phyloP scores from a whole-genome alignment of 331 rosid species.

The Malus hybrid region DNA sequence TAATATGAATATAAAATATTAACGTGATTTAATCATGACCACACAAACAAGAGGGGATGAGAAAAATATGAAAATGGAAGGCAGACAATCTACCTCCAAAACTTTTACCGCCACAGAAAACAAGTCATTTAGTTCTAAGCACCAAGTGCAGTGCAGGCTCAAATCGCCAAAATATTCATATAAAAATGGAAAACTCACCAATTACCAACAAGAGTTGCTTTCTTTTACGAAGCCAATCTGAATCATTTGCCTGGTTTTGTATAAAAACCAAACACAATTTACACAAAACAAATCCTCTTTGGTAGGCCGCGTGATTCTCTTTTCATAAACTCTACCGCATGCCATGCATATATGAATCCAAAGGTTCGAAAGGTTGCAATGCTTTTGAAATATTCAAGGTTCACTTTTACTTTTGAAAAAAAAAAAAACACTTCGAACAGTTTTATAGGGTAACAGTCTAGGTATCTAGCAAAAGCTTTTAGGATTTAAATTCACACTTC shows the following conservation, averaged over 20 bases:
- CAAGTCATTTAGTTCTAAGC: background rate
- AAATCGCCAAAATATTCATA: background rate
- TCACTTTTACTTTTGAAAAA: constrained; percentile 47
- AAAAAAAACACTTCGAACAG: background rate
- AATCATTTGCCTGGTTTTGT: background rate
- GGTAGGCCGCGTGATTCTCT: background rate
- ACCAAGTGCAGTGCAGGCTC: background rate
- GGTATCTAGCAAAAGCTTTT: constrained; percentile 9
- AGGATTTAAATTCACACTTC: constrained; percentile 7
- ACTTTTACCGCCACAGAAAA: constrained; percentile 14
- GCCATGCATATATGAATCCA: constrained; percentile 2
- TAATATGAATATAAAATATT: too few species aligned
- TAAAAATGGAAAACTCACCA: background rate
- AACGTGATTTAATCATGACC: too few species aligned
- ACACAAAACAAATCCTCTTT: background rate
- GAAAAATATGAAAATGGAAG: too few species aligned
- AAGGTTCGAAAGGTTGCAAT: constrained; percentile 3
- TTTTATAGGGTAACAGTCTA: constrained; percentile 16
- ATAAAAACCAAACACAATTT: background rate
- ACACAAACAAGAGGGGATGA: too few species aligned
- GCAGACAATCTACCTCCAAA: too few species aligned
- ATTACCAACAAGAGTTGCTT: background rate
- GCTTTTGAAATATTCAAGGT: constrained; percentile 51
- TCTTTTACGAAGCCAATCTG: background rate
- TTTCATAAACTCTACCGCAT: background rate